Evolutionary conservation across 2,329 filamentous ascomycete species (phyloP), one percentile per base, ranked within the genome.

Genomic region (Aspergillus arachidicola): DNA sequence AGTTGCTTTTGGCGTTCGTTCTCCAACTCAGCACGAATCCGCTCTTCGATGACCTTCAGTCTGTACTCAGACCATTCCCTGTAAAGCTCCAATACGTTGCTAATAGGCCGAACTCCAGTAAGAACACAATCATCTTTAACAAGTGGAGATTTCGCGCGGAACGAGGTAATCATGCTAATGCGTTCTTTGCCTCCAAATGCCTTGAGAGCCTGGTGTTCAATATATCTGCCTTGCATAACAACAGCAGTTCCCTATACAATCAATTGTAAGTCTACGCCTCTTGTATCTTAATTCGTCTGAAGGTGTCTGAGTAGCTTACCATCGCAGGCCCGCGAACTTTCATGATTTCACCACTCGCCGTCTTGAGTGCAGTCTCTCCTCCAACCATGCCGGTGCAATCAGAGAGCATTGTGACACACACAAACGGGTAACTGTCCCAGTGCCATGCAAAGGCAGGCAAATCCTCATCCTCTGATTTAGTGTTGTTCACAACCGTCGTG

Each of bases 401-500:
- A 50, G 84, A 86, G 23, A 89, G 80, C 86, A 89, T 89, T 7
- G 83, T 80, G 6, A 90, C 87, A 66, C 86, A 89, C n/a, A 89
- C 87, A 69, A 89, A 89, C 0, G 87, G 87, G 70, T 87, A 89
- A 69, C 84, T 86, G 72, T 89, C 87, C 11, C 34, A 58, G 34
- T 67, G 65, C 65, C 60, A 62, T 10, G 55, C n/a, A 23, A 21
- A 45, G 21, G 21, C 19, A 14, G n/a, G n/a, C 43, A 45, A 23
- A 23, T 45, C 5, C 2, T 45, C 43, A 23, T 45, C 43, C 9
- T 23, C 11, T 21, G 43, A 21, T 19, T 43, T 21, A 4, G 34
- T 43, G 6, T 21, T 21, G 5, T 45, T 12, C 5, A 45, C 1
- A 2, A 45, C n/a, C 2, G n/a, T 23, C 5, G n/a, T 14, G 12